A percentile compares a stretch with the other conserved stretches of the same genome.
Evolutionary conservation across 1,284 basidiomycete species (phyloP).

Genomic region (Apiotrichum veenhuisii): DNA sequence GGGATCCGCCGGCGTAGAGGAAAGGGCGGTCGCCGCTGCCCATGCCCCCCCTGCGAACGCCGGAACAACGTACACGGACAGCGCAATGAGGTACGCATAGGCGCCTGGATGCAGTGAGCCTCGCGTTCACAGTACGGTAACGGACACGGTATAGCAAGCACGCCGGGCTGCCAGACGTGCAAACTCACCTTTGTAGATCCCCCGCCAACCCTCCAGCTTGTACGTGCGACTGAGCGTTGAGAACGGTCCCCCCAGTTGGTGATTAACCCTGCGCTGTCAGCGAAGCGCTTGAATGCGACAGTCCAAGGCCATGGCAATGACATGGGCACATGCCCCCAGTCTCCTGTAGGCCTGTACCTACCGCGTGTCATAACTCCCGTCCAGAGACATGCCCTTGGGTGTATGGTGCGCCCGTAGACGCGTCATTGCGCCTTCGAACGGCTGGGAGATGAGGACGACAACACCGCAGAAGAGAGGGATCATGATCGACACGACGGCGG

Average conservation of each 20-base stretch:
- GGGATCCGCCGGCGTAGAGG: too few species aligned
- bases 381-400: constrained; percentile 66
- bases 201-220: constrained; percentile 71
- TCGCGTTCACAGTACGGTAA: too few species aligned
- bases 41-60: too few species aligned
- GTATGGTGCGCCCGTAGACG: constrained; percentile 51
- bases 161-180: too few species aligned
- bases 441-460: constrained; percentile 40
- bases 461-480: too few species aligned
- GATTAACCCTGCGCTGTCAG: background rate
- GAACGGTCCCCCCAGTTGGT: constrained; percentile 39
- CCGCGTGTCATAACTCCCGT: constrained; percentile 49
- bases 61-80: constrained; percentile 61
- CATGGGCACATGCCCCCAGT: too few species aligned
- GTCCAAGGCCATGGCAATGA: too few species aligned
- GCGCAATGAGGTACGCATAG: background rate
- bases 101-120: too few species aligned
- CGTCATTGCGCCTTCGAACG: constrained; percentile 46
- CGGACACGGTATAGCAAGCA: too few species aligned
- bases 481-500: too few species aligned
- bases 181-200: constrained; percentile 76
- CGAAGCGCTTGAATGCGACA: background rate
- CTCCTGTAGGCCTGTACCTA: too few species aligned
- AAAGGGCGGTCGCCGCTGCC: too few species aligned
- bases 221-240: constrained; percentile 68